Conservation (phyloP, 768 basidiomycete species). For the Infundibulicybe gibba region DNA sequence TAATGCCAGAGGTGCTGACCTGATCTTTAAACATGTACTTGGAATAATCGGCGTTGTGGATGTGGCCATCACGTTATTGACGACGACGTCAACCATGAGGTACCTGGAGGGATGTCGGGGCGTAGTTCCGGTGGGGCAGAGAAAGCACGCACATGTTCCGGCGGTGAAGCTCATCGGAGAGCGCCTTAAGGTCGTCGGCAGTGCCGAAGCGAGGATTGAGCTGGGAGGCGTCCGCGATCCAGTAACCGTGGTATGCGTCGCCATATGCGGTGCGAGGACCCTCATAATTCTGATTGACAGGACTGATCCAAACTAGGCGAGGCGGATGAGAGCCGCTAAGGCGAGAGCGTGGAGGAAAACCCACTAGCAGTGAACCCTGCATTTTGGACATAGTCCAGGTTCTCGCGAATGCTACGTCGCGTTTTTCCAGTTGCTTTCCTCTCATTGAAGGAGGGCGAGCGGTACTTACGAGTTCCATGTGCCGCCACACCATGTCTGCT, state of each 20-base stretch:
- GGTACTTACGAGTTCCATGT: constrained; percentile 64
- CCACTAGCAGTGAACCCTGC: constrained; percentile 78
- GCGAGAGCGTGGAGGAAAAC: constrained; percentile 10
- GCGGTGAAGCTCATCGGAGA: constrained; percentile 58
- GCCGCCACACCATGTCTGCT: constrained; percentile 81
- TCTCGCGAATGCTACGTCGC: constrained; percentile 50
- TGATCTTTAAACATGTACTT: constrained; percentile 64
- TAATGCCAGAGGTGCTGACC: constrained; percentile 28
- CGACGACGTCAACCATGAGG: constrained; percentile 83
- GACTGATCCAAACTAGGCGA: constrained; percentile 74
- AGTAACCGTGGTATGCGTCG: constrained; percentile 85
- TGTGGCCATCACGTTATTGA: constrained; percentile 82
- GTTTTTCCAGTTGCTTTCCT: neutral
- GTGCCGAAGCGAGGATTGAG: constrained; percentile 67
- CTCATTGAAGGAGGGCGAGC: neutral
- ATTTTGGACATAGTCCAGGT: constrained; percentile 82
- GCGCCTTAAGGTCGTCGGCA: constrained; percentile 57
- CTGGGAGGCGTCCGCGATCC: constrained; percentile 62
- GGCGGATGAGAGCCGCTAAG: neutral
- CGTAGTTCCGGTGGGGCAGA: constrained; percentile 1
- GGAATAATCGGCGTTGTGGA: constrained; percentile 61
- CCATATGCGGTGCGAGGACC: constrained; percentile 72
- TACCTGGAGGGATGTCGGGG: constrained; percentile 35
- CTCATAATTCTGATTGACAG: constrained; percentile 74
- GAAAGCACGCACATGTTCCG: constrained; percentile 57